Evolutionary conservation across 257 asterid species (phyloP), one percentile per base, ranked within the genome.

Genomic region (Asclepias syriaca): DNA sequence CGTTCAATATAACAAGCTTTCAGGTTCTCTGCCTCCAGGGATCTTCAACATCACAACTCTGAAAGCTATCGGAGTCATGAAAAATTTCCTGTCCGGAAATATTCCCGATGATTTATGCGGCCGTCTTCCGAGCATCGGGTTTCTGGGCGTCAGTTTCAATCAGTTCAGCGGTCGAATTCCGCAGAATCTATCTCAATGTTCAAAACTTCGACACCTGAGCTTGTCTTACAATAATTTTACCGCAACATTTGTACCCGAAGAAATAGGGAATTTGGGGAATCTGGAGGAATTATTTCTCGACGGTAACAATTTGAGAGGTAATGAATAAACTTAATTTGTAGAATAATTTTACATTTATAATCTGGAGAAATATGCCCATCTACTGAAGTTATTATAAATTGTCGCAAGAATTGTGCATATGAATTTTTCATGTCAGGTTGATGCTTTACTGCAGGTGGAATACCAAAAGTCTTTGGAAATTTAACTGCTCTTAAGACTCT

Each of bases 201-300:
- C 59, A 19, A 54, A 19, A 9, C 24, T 54, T 19, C n/a, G 11
- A n/a, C 2, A 19, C 4, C 27, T 54, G 4, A 6, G 24, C 21
- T 19, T 82, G 49, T 18, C 65, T 22, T 49, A 13, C 15, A 83
- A 83, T 72, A 32, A 77, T 0, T 77, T 80, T 66, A 59, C 1
- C 0, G 84, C 84, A 22, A 82, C 84, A 22, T 32, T 9, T 53
- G 53, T 79, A 54, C 84, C 81, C 40, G 66, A 73, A 58, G 80
- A 73, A 22, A 21, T 80, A 2, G 80, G 82, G 37, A 80, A 60
- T 73, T 63, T 75, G 65, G 66, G 66, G 7, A 11, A 8, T 3
- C 79, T 83, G 0, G 27, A 19, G 29, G 0, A 15, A 1, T 37
- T 80, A 65, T 21, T 46, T 54, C 78, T 83, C 6, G 77, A 22